A percentile compares a stretch with the other conserved stretches of the same genome.
phyloP scores from a whole-genome alignment of 768 basidiomycete species.

The Boletales sp. region DNA sequence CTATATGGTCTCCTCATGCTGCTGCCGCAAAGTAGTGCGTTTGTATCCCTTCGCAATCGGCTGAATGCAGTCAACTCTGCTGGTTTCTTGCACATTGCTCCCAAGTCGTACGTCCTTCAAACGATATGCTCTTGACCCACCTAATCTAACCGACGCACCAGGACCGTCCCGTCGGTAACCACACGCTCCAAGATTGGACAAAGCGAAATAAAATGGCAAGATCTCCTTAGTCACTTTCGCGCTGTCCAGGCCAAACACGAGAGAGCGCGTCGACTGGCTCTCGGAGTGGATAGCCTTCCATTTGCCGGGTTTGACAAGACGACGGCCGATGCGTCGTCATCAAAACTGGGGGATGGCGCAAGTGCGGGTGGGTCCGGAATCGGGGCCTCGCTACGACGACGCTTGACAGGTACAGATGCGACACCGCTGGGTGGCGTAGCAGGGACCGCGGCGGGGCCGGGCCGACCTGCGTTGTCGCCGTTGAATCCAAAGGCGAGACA shows the following conservation, averaged over 20 bases:
- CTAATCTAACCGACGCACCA: constrained; percentile 20
- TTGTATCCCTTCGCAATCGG: constrained; percentile 90
- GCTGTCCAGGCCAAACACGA: constrained; percentile 87
- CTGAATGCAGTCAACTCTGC: constrained; percentile 93
- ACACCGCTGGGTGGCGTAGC: constrained; percentile 13
- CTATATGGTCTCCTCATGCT: constrained; percentile 97
- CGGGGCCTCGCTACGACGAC: constrained; percentile 54
- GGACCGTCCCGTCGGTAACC: constrained; percentile 34
- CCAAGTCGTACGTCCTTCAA: constrained; percentile 62
- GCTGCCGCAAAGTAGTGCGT: constrained; percentile 94
- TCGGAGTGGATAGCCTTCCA: constrained; percentile 59
- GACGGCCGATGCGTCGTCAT: constrained; percentile 19
- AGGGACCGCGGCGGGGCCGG: constrained; percentile 16
- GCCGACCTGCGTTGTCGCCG: constrained; percentile 56
- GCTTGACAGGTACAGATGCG: constrained; percentile 53
- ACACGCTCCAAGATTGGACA: constrained; percentile 74
- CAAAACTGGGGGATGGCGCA: constrained; percentile 5
- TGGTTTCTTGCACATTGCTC: constrained; percentile 87
- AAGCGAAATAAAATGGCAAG: constrained; percentile 97
- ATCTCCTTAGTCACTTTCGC: constrained; percentile 89
- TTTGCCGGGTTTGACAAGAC: constrained; percentile 42
- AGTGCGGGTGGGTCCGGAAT: constrained; percentile 2
- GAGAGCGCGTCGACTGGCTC: constrained; percentile 76
- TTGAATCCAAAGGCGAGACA: constrained; percentile 68
- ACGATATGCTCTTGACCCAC: background rate